Percentiles rank a stretch among this genome's conserved stretches.
phyloP scores from a whole-genome alignment of 2,329 filamentous ascomycete species.

The Colletotrichum tropicicola region DNA sequence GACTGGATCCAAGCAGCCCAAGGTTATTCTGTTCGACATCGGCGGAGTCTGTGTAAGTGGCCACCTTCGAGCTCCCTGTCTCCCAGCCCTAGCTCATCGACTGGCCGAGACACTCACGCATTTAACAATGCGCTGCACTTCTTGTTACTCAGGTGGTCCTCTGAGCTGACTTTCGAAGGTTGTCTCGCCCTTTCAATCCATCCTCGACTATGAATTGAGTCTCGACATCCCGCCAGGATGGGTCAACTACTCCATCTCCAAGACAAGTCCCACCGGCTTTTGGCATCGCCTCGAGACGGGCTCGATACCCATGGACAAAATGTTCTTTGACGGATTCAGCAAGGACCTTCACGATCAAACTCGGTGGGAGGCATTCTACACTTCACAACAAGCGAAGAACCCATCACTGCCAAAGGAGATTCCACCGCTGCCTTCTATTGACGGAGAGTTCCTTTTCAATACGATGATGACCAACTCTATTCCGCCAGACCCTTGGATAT shows the following conservation, averaged over 20 bases:
- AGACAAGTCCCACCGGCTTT: constrained; percentile 78
- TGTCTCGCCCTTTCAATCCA: constrained; percentile 89
- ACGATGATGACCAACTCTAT: constrained; percentile 85
- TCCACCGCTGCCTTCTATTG: constrained; percentile 75
- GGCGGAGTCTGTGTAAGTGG: constrained; percentile 92
- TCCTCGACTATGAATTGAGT: constrained; percentile 86
- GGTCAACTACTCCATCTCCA: constrained; percentile 90
- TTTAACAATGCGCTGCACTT: constrained; percentile 1
- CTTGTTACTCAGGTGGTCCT: no score
- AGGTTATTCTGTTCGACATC: constrained; percentile 91
- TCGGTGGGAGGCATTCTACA: constrained; percentile 76
- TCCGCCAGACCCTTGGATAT: constrained; percentile 85
- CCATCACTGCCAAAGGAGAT: constrained; percentile 48
- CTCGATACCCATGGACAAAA: constrained; percentile 76
- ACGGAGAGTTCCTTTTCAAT: constrained; percentile 85
- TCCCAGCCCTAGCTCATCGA: no score
- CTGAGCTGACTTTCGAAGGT: constrained; percentile 68
- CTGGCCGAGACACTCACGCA: no score
- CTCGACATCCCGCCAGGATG: constrained; percentile 85
- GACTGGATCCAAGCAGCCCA: constrained; percentile 62
- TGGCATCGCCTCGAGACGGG: constrained; percentile 93
- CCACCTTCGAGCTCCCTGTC: background rate
- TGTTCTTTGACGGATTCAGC: constrained; percentile 82
- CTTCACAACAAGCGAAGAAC: constrained; percentile 50
- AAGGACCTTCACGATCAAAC: constrained; percentile 72